A percentile compares a stretch with the other conserved stretches of the same genome.
Conservation (phyloP, 495 filamentous ascomycete species). For the Diplogelasinospora grovesii region DNA sequence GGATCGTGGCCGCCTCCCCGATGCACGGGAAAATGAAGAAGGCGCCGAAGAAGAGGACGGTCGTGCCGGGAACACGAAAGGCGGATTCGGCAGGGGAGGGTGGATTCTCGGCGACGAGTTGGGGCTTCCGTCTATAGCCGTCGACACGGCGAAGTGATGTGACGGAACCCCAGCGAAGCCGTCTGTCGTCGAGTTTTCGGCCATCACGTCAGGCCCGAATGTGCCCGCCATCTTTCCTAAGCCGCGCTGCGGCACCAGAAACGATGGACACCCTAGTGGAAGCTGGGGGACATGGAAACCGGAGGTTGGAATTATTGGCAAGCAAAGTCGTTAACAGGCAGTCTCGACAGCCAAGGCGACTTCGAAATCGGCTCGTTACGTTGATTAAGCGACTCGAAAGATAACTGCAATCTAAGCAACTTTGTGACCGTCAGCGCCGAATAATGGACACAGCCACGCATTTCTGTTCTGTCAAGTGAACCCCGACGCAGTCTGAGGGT, state of each 20-base stretch:
- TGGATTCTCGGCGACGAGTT: constrained; percentile 33
- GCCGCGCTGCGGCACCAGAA: constrained; percentile 43
- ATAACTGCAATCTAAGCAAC: constrained; percentile 13
- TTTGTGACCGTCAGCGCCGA: constrained; percentile 11
- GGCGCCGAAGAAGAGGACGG: constrained; percentile 38
- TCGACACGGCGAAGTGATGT: constrained; percentile 5
- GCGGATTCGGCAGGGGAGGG: constrained; percentile 58
- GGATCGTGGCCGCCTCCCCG: constrained; percentile 41
- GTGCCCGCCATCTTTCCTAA: constrained; percentile 42
- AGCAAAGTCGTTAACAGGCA: background rate
- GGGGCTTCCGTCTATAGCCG: constrained; percentile 15
- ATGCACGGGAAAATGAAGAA: constrained; percentile 38
- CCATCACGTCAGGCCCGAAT: constrained; percentile 29
- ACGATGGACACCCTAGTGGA: constrained; percentile 29
- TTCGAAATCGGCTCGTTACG: constrained; percentile 7
- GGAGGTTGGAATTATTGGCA: background rate
- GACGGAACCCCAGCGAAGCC: constrained; percentile 16
- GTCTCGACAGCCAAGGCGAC: background rate
- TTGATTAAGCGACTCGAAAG: constrained; percentile 27
- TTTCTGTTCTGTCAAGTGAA: too few relatives aligned
- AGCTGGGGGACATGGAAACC: constrained; percentile 34
- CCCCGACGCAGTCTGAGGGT: too few relatives aligned
- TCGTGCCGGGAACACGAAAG: constrained; percentile 60
- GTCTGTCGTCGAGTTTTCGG: constrained; percentile 23
- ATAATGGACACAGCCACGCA: constrained; percentile 1